Percentiles rank a stretch among this genome's conserved stretches.
Conservation (phyloP, 2,329 filamentous ascomycete species). For the Botryosphaeria dothidea region DNA sequence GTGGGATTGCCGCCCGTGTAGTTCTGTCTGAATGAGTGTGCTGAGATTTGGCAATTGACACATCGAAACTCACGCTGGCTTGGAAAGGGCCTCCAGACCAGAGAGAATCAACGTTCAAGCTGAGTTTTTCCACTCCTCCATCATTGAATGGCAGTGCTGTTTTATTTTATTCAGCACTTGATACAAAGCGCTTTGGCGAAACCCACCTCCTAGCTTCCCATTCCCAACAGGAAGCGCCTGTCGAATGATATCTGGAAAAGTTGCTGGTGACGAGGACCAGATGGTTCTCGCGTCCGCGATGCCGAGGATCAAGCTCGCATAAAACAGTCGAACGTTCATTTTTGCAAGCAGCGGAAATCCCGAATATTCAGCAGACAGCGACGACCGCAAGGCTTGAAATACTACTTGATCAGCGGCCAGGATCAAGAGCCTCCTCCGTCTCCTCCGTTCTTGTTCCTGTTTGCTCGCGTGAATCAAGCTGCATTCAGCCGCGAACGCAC, state of each 20-base stretch:
- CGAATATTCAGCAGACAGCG: no score
- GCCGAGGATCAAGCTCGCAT: not conserved
- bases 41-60: no score
- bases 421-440: no score
- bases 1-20: constrained; percentile 53
- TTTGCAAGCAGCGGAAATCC: not conserved
- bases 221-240: constrained; percentile 50
- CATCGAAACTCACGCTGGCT: constrained; percentile 32
- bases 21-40: constrained; percentile 27
- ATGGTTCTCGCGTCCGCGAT: constrained; percentile 24
- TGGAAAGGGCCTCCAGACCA: constrained; percentile 56
- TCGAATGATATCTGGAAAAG: constrained; percentile 26
- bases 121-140: constrained; percentile 45
- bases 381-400: no score
- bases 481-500: no score
- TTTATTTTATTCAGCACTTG: constrained; percentile 1
- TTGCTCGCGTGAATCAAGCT: no score
- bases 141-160: constrained; percentile 47
- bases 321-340: not conserved
- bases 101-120: constrained; percentile 51
- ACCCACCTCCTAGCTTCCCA: constrained; percentile 46
- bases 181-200: no score
- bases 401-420: no score
- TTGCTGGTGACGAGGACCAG: constrained; percentile 25
- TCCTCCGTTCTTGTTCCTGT: no score